Conservation (phyloP, 164 flowering plant genomes). For the Aristolochia fimbriata region DNA sequence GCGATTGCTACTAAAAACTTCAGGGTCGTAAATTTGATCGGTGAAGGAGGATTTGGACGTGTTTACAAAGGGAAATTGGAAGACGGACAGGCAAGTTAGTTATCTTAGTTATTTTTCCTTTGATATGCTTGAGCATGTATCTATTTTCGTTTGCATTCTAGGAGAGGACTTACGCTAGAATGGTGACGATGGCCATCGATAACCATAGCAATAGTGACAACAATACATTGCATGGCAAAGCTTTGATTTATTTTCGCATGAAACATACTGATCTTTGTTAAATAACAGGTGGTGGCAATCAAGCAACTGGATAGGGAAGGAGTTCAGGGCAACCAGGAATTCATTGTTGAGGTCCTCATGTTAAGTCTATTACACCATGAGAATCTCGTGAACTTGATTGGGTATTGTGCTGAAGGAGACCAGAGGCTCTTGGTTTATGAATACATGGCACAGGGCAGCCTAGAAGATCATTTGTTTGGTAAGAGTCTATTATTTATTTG, state of each 20-base stretch:
- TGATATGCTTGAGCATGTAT: too few species aligned
- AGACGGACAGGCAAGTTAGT: conserved; percentile 37
- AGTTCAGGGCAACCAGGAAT: conserved; percentile 75
- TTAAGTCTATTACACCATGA: conserved; percentile 71
- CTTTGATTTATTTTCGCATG: background rate
- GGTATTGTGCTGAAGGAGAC: conserved; percentile 77
- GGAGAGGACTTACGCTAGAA: too few species aligned
- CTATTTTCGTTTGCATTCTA: too few species aligned
- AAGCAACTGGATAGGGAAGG: conserved; percentile 59
- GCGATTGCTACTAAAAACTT: conserved; percentile 60
- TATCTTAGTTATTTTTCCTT: background rate
- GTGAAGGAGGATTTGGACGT: conserved; percentile 89
- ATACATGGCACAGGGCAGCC: conserved; percentile 77
- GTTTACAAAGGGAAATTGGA: conserved; percentile 68
- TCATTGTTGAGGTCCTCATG: conserved; percentile 86
- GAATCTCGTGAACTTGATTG: conserved; percentile 75
- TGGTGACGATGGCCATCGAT: too few species aligned
- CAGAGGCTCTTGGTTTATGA: conserved; percentile 86
- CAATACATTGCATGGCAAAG: background rate
- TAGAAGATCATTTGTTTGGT: conserved; percentile 86
- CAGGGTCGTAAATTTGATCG: conserved; percentile 49
- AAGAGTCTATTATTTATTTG: conserved; percentile 4
- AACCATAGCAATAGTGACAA: too few species aligned
- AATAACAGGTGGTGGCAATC: conserved; percentile 49
- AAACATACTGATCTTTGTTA: background rate